Evolutionary conservation across 768 basidiomycete species (phyloP), one percentile per base, ranked within the genome.

Genomic region (Tephrocybe sp.): DNA sequence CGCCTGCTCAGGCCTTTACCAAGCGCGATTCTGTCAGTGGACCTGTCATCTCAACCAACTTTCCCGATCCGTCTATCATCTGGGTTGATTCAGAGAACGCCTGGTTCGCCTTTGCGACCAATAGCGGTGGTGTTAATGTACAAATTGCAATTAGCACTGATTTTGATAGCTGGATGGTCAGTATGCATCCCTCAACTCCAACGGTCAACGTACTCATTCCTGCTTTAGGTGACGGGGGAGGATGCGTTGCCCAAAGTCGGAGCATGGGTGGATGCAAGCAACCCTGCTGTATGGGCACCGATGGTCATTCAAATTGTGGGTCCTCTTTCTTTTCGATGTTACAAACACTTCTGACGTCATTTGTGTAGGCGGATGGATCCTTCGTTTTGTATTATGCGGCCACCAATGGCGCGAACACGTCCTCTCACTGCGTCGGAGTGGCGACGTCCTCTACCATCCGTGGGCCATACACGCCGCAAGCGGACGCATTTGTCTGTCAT

Each of bases 41-140:
- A 6, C 50, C 54, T 23, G 51, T 52, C n/a, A 52, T 56, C 17
- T 33, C 39, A 1, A 46, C 13, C 20, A 52, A 56, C 38, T 56
- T 56, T 41, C 55, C 55, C 2, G 55, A 56, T 20, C 55, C 55
- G 5, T 56, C 55, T 10, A 23, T 56, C 9, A 35, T 56, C 19
- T 52, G 48, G 51, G 55, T 56, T 1, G n/a, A 39, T 6, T 56
- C 55, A 13, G 51, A 56, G 16, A 34, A 47, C 16, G 45, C 51
- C 20, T 56, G 55, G 55, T 56, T 56, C 8, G 55, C 55, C 12
- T 56, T 56, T 31, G 55, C 55, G 22, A 56, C 55, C 17, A 52
- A 49, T 22, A 20, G 48, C 16, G 47, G 38, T 26, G 55, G 48
- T n/a, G 17, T 45, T 7, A 49, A 56, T 20, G 55, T 49, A 17